Percentiles rank a stretch among this genome's conserved stretches.
phyloP scores from a whole-genome alignment of 768 basidiomycete species.

The Clitopilus hobsonii region DNA sequence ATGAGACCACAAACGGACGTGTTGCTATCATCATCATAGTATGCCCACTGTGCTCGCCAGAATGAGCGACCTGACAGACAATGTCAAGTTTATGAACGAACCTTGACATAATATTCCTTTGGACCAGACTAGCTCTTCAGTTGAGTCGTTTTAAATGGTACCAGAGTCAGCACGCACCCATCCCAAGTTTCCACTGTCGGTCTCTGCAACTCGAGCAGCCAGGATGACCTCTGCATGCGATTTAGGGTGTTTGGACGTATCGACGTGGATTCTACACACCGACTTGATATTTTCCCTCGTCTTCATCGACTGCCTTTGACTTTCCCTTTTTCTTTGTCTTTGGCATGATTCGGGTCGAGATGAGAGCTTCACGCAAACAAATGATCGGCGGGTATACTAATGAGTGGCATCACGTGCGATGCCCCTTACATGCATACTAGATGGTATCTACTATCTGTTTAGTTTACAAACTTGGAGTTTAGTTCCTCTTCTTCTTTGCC shows the following conservation, averaged over 20 bases:
- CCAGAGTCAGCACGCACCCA: background rate
- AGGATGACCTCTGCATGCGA: background rate
- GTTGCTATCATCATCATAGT: conserved; percentile 51
- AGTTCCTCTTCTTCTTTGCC: conserved; percentile 3
- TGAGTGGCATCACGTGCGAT: background rate
- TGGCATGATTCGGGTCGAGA: background rate
- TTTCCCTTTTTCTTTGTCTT: background rate
- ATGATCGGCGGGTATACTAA: background rate
- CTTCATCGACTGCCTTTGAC: background rate
- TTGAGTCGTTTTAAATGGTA: background rate
- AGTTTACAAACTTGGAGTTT: background rate
- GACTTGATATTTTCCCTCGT: background rate
- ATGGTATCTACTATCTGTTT: background rate
- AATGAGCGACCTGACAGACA: background rate
- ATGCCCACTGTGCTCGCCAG: conserved; percentile 50
- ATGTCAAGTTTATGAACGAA: conserved; percentile 17
- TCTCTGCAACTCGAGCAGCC: background rate
- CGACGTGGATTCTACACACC: background rate
- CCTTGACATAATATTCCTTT: conserved; percentile 71
- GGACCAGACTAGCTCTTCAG: background rate
- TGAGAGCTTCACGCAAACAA: background rate
- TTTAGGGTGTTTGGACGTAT: background rate
- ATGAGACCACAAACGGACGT: conserved; percentile 33
- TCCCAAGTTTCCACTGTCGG: background rate
- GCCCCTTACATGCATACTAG: no score